phyloP scores from a whole-genome alignment of 1,139 yeast genomes.

The Magnusiomyces paraingens region DNA sequence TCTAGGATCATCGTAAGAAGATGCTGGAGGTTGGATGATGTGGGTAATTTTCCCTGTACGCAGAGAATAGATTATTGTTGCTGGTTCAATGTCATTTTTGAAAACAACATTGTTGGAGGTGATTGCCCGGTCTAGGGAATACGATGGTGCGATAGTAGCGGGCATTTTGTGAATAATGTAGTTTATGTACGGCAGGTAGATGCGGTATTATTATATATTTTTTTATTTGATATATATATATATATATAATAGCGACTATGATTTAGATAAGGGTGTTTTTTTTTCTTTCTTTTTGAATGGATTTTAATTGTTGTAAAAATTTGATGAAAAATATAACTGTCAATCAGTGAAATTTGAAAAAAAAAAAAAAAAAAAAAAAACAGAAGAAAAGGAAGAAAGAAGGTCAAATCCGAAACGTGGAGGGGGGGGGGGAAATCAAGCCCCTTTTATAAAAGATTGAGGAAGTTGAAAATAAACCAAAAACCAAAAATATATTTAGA shows the following conservation, averaged over 20 bases:
- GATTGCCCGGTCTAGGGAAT: constrained; percentile 38
- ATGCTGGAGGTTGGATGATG: constrained; percentile 4
- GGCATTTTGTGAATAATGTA: neutral
- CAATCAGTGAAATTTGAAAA: neutral
- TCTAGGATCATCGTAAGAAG: neutral
- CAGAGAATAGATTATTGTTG: constrained; percentile 59
- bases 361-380: too few species aligned
- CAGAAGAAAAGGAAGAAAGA: neutral
- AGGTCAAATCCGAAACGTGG: too few species aligned
- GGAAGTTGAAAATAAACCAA: too few species aligned
- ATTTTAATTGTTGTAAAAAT: too few species aligned
- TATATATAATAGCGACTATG: neutral
- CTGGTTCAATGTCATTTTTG: constrained; percentile 46
- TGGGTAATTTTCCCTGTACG: constrained; percentile 54
- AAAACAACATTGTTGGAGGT: constrained; percentile 61
- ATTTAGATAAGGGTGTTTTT: neutral
- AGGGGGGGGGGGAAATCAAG: too few species aligned
- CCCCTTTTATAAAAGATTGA: too few species aligned
- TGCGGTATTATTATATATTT: neutral
- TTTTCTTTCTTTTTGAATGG: too few species aligned
- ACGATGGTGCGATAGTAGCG: constrained; percentile 2
- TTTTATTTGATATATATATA: neutral
- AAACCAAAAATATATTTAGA: too few species aligned
- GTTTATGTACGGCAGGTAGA: neutral
- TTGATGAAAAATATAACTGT: too few species aligned